Evolutionary conservation across 495 filamentous ascomycete genomes (phyloP), one percentile per base, ranked within the genome.

Genomic region (Penicillium paradoxum): DNA sequence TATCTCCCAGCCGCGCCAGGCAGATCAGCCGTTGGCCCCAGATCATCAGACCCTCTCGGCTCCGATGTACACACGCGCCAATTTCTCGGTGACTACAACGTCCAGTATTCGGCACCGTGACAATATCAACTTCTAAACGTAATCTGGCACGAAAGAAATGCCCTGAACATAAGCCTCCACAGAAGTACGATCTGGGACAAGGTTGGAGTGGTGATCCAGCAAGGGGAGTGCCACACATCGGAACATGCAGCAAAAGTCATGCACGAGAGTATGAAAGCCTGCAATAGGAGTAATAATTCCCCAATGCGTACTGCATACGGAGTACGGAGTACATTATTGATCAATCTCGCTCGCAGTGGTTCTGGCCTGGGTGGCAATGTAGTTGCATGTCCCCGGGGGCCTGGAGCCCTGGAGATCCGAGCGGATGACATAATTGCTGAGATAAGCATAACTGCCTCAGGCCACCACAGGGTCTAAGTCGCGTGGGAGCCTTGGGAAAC

Each of bases 11-110:
- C 30, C 44, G 27, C 29, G 18, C 32, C 10, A 34, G 44, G 44
- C 29, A 36, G 30, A 47, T 47, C 30, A 27, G 24, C 24, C 24
- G 24, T 27, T 27, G 24, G 24, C 24, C 24, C 24, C 45, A 11
- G 45, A 48, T 48, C 25, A 17, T 44, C 45, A 48, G 45, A 36
- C 45, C 32, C 30, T 48, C 32, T 47, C 45, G 45, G 45, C 45
- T 37, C 45, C 45, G 45, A 36, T 15, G 40, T 15, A 43, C 41
- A 29, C 25, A 29, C n/a, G 24, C 17, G 24, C 1, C 34, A 8
- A 11, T 10, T n/a, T 17, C 30, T 32, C 7, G 10, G 32, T n/a
- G n/a, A n/a, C n/a, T n/a, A n/a, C n/a, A n/a, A n/a, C n/a, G n/a
- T n/a, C n/a, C n/a, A n/a, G 14, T 34, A 24, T 14, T 41, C 11